Conservation (phyloP, 139 green algal genomes). For the Picochlorum sp. region DNA sequence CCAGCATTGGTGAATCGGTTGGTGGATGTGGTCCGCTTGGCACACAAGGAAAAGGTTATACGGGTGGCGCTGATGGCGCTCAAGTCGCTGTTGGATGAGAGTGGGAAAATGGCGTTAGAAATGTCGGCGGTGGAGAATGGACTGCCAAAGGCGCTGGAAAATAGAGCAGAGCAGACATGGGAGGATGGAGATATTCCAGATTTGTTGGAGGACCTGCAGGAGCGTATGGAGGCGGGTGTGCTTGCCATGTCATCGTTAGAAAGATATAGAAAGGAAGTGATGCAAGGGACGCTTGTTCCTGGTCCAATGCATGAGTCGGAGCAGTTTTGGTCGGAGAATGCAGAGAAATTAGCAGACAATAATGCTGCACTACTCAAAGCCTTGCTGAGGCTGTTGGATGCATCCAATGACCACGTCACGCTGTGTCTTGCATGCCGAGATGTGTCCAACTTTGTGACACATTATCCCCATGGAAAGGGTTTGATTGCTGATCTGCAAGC, state of each 20-base stretch:
- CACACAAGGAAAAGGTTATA: conserved; percentile 92
- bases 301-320: conserved; percentile 72
- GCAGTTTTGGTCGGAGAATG: conserved; percentile 73
- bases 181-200: conserved; percentile 80
- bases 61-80: conserved; percentile 73
- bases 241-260: conserved; percentile 75
- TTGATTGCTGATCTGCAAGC: conserved; percentile 63
- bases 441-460: conserved; percentile 78
- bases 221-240: conserved; percentile 62
- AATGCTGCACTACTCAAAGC: conserved; percentile 85
- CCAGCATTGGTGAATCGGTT: conserved; percentile 58
- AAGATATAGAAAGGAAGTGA: conserved; percentile 54
- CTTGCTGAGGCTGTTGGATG: conserved; percentile 85
- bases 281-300: conserved; percentile 77
- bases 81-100: conserved; percentile 64
- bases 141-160: conserved; percentile 59
- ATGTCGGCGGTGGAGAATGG: conserved; percentile 73
- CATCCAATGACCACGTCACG: conserved; percentile 56
- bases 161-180: conserved; percentile 55
- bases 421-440: conserved; percentile 87
- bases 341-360: conserved; percentile 79
- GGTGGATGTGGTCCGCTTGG: conserved; percentile 71
- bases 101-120: conserved; percentile 19
- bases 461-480: conserved; percentile 53
- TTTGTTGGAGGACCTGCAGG: conserved; percentile 69